Evolutionary conservation across 1,284 basidiomycete genomes (phyloP).

Genomic region (Fomitiporia mediterranea): DNA sequence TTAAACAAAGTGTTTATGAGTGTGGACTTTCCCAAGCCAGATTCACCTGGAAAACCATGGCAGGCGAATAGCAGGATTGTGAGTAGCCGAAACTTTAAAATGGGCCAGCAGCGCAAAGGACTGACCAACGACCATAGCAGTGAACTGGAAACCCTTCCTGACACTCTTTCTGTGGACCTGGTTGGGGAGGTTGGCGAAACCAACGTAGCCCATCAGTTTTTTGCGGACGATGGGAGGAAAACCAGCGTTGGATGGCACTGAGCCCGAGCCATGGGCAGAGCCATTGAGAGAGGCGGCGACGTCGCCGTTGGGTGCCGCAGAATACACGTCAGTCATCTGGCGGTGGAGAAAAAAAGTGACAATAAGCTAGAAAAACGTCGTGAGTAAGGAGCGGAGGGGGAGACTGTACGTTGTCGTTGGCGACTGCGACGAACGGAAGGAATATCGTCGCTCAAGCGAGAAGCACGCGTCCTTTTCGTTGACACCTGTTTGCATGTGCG

Average conservation of each 20-base stretch:
- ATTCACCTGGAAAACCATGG: slow-evolving; percentile 67
- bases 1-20: slow-evolving; percentile 98
- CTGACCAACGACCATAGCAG: slow-evolving; percentile 93
- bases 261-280: slow-evolving; percentile 54
- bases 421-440: slow-evolving; percentile 16
- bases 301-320: slow-evolving; percentile 61
- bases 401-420: slow-evolving; percentile 20
- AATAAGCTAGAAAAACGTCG: slow-evolving; percentile 21
- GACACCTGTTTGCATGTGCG: slow-evolving; percentile 4
- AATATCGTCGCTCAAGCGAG: slow-evolving; percentile 6
- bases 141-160: slow-evolving; percentile 96
- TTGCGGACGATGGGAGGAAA: slow-evolving; percentile 73
- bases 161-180: slow-evolving; percentile 97
- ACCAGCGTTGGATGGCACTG: slow-evolving; percentile 39
- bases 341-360: slow-evolving; percentile 26
- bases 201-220: slow-evolving; percentile 89
- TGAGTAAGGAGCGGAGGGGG: slow-evolving; percentile 19
- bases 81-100: slow-evolving; percentile 21
- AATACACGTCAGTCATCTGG: slow-evolving; percentile 70
- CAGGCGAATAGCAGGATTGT: slow-evolving; percentile 18
- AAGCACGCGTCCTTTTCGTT: slow-evolving; percentile 13
- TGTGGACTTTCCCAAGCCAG: slow-evolving; percentile 95
- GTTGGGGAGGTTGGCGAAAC: slow-evolving; percentile 92
- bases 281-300: slow-evolving; percentile 50
- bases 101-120: slow-evolving; percentile 32